Evolutionary conservation across 2,329 filamentous ascomycete genomes (phyloP).

Genomic region (Colletotrichum truncatum): DNA sequence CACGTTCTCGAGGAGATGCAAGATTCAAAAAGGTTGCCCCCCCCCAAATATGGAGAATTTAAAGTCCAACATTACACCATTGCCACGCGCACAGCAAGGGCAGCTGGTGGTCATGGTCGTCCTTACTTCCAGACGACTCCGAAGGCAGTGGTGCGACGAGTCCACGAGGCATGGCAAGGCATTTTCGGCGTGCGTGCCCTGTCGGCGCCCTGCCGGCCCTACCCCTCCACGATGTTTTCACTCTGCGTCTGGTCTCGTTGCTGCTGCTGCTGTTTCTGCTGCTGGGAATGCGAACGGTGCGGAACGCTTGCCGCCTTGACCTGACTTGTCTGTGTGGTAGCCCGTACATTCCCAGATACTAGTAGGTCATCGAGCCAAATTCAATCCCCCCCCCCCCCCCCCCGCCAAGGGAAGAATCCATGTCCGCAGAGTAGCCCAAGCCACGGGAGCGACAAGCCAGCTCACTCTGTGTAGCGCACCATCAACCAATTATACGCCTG

Average conservation of each 20-base stretch:
- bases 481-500: neutral
- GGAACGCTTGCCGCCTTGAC: slow-evolving; percentile 11
- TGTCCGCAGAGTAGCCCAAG: neutral
- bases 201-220: slow-evolving; percentile 27
- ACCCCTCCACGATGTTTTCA: neutral
- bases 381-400: no score
- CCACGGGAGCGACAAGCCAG: neutral
- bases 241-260: neutral
- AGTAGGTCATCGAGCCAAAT: neutral
- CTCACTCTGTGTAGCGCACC: neutral
- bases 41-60: slow-evolving; percentile 4
- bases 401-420: neutral
- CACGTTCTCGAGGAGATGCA: slow-evolving; percentile 4
- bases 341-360: neutral
- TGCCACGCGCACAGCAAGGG: slow-evolving; percentile 17
- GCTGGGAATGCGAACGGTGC: slow-evolving; percentile 3
- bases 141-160: slow-evolving; percentile 14
- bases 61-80: neutral
- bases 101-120: slow-evolving; percentile 2
- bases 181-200: slow-evolving; percentile 24
- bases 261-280: neutral
- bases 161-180: slow-evolving; percentile 10
- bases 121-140: slow-evolving; percentile 13
- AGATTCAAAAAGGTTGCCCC: slow-evolving; percentile 6
- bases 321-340: slow-evolving; percentile 8